phyloP scores from a whole-genome alignment of 2,329 filamentous ascomycete species.

The Colletotrichum sp. region DNA sequence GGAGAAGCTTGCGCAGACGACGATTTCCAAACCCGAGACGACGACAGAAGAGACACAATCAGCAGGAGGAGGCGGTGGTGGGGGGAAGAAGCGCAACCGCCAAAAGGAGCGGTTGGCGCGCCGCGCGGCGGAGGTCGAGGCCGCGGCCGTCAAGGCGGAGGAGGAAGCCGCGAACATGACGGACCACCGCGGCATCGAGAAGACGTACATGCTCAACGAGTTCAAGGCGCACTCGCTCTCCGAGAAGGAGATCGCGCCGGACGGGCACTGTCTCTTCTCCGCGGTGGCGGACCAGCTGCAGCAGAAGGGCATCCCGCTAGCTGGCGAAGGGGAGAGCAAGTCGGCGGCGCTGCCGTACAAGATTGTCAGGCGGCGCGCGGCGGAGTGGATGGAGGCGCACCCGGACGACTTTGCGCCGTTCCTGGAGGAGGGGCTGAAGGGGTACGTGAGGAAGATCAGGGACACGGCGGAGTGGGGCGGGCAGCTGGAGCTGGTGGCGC shows the following conservation, averaged over 20 bases:
- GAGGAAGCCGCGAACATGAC: constrained; percentile 78
- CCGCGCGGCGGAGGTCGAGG: constrained; percentile 83
- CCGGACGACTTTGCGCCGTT: constrained; percentile 86
- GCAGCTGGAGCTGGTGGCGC: constrained; percentile 84
- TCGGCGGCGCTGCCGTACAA: constrained; percentile 59
- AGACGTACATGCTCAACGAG: constrained; percentile 70
- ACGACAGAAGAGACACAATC: neutral
- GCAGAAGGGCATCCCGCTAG: constrained; percentile 52
- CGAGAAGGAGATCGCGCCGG: constrained; percentile 83
- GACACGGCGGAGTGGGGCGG: constrained; percentile 97
- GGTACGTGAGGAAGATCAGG: constrained; percentile 77
- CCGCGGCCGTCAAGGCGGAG: constrained; percentile 69
- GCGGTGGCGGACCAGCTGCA: constrained; percentile 86
- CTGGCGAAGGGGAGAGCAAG: neutral
- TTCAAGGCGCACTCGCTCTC: constrained; percentile 69
- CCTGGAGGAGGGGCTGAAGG: constrained; percentile 78
- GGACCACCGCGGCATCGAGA: constrained; percentile 74
- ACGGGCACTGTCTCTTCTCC: constrained; percentile 95
- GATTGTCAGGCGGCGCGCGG: constrained; percentile 72
- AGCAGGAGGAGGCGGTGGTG: constrained; percentile 19
- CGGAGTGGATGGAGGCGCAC: constrained; percentile 77
- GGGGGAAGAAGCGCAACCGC: constrained; percentile 79
- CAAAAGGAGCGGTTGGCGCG: constrained; percentile 91
- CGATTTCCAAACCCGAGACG: neutral
- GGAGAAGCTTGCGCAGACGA: constrained; percentile 13